Base-by-base conservation (phyloP, 306 rosid species). In the Hippophae tibetana region DNA sequence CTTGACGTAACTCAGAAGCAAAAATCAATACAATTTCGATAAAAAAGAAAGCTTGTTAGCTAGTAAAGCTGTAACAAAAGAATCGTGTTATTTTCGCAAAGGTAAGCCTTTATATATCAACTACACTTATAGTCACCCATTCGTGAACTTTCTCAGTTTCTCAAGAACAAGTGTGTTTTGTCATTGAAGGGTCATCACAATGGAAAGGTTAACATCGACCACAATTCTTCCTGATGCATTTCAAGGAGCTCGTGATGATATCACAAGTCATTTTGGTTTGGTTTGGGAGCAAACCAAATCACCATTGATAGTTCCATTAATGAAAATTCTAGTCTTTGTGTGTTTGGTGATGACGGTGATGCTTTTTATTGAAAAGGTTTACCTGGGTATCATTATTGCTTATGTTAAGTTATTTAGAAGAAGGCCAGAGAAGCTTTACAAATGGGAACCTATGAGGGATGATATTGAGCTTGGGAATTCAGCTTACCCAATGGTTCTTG, bases 301-400 rank as follows among this genome's bases (percentile, higher is more conserved):
- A 9, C 92, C 92, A 13, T 5, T 90, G 31, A 49, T 90, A 0
- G 89, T 78, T 14, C 98, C 96, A 9, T 1, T 80, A 61, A 40
- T 90, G 74, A 81, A 76, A 43, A 2, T 79, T 42, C 42, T 66
- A 56, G 86, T 90, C 56, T 26, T 11, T 45, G 60, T 71, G 66
- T 90, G 95, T 61, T 73, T 90, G 63, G 80, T 25, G 3, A 85
- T 87, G 98, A 87, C 96, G 1, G 5, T 78, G 52, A 83, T 87
- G 98, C 78, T 90, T 2, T 85, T 90, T 63, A 47, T 81, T 25
- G 98, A 90, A 68, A 80, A 83, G 64, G 83, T 90, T 43, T 87
- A 87, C 61, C 81, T 90, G 98, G 98, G 87, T 2, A 27, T 90
- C n/a, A 83, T 83, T 44, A 83, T 90, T 7, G 14, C 70, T 12